A percentile compares a stretch with the other conserved stretches of the same genome.
phyloP scores from a whole-genome alignment of 495 filamentous ascomycete species.

The Penicillium coprophilum region DNA sequence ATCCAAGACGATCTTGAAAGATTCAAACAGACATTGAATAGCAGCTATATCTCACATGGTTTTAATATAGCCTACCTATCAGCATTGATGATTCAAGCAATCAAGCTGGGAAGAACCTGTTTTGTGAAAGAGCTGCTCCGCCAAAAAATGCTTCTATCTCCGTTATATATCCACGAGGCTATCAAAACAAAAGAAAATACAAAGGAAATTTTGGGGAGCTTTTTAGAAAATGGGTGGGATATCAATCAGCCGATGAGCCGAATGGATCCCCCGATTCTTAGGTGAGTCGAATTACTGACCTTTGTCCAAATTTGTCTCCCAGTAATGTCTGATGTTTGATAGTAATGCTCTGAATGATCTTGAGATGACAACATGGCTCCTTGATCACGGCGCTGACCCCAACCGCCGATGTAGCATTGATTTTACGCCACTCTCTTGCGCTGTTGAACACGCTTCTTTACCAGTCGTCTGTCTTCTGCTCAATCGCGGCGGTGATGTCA shows the following conservation, averaged over 20 bases:
- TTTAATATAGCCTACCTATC: background rate
- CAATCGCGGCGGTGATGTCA: conserved; percentile 18
- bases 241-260: conserved; percentile 23
- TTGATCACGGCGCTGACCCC: conserved; percentile 24
- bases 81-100: background rate
- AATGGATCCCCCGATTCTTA: conserved; percentile 17
- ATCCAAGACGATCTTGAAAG: background rate
- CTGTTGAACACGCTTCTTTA: conserved; percentile 20
- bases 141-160: background rate
- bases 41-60: background rate
- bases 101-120: no score
- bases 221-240: conserved; percentile 17
- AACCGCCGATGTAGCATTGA: conserved; percentile 24
- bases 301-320: background rate
- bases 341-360: conserved; percentile 20
- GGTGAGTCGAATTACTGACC: conserved; percentile 12
- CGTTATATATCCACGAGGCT: background rate
- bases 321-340: background rate
- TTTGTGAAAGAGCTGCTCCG: background rate
- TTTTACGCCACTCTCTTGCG: conserved; percentile 23
- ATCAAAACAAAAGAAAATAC: background rate
- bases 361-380: conserved; percentile 26
- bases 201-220: conserved; percentile 13
- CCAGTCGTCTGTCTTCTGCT: conserved; percentile 19
- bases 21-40: background rate